phyloP scores from a whole-genome alignment of 768 basidiomycete species.

The Psilocybe sp. region DNA sequence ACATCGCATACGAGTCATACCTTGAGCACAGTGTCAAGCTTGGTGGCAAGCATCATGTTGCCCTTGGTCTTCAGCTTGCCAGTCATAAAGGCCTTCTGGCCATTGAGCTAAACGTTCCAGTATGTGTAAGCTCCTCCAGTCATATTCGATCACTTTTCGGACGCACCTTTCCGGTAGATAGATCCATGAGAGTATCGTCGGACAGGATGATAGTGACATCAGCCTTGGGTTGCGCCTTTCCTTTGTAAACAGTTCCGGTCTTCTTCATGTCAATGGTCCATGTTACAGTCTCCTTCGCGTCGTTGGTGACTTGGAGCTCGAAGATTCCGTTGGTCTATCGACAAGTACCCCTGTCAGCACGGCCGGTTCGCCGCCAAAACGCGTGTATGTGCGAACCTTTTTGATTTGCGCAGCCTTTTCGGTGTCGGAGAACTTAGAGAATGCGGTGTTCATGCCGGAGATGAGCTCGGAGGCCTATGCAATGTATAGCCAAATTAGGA shows the following conservation, averaged over 20 bases:
- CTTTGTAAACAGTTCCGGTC: conserved; percentile 73
- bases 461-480: conserved; percentile 68
- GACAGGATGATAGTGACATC: conserved; percentile 81
- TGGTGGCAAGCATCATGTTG: conserved; percentile 93
- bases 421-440: conserved; percentile 50
- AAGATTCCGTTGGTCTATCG: conserved; percentile 83
- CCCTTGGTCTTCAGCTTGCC: conserved; percentile 91
- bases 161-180: conserved; percentile 71
- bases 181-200: conserved; percentile 70
- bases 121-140: background rate
- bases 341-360: conserved; percentile 1
- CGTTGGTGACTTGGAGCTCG: conserved; percentile 78
- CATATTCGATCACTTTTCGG: background rate
- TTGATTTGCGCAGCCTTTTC: conserved; percentile 72
- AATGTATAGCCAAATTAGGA: no score
- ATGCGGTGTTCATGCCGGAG: conserved; percentile 45
- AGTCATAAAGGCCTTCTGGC: conserved; percentile 95
- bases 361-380: background rate
- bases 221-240: conserved; percentile 66
- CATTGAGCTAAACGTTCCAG: conserved; percentile 55
- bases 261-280: conserved; percentile 97
- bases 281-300: conserved; percentile 60
- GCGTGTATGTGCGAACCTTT: conserved; percentile 46
- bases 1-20: conserved; percentile 33
- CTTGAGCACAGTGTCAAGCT: conserved; percentile 82